These are phyloP conservation scores for Rhizopogon vulgaris DNA, from an alignment of 768 basidiomycete species.

Conservation along the genomic window DNA sequence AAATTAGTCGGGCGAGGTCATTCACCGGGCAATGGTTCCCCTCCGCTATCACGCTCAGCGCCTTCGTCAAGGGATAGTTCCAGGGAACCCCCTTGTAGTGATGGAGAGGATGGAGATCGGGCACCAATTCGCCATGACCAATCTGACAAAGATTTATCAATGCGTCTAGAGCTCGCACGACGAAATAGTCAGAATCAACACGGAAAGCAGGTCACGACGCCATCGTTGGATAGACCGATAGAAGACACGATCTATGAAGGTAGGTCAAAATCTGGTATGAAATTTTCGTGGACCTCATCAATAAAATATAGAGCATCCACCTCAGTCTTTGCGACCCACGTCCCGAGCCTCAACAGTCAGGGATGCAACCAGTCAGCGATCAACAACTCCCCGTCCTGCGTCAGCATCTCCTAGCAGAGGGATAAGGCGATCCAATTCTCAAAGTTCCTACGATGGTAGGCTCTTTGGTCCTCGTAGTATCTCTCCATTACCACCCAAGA, in stretches of 20 bases:
- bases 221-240: constrained; percentile 39
- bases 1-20: constrained; percentile 40
- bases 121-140: constrained; percentile 43
- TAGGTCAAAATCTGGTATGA: constrained; percentile 22
- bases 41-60: constrained; percentile 28
- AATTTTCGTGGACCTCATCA: neutral
- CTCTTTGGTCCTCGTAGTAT: constrained; percentile 72
- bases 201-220: constrained; percentile 33
- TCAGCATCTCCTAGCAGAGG: constrained; percentile 34
- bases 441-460: constrained; percentile 49
- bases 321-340: constrained; percentile 44
- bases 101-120: constrained; percentile 41
- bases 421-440: constrained; percentile 39
- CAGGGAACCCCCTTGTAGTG: constrained; percentile 30
- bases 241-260: constrained; percentile 81
- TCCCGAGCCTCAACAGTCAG: constrained; percentile 43
- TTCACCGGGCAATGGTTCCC: constrained; percentile 34
- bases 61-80: constrained; percentile 37
- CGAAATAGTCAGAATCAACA: constrained; percentile 79
- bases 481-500: constrained; percentile 57
- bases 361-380: constrained; percentile 35
- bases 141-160: constrained; percentile 71
- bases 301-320: constrained; percentile 48
- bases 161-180: constrained; percentile 76
- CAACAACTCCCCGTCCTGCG: constrained; percentile 42